Evolutionary conservation across 73 alveolate genomes (phyloP), one percentile per base, ranked within the genome.

Genomic region (Paraurostyla sp.): DNA sequence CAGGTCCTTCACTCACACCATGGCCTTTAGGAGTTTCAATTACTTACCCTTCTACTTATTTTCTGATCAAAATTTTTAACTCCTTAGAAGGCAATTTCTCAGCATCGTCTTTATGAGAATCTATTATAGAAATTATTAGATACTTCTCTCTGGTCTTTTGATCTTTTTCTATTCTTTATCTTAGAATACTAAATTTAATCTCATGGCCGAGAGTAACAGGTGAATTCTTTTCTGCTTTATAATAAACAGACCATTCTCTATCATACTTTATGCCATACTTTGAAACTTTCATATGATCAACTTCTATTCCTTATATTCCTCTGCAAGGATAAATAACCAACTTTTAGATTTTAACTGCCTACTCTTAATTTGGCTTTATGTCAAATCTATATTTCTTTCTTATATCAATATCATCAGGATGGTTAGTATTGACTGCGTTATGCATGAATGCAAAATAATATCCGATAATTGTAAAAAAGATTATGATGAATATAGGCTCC

Each of bases 211-310:
- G 48, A 29, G 75, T 75, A 32, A 75, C 35, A 7, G 62, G 43
- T 46, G 69, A 29, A 16, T 20, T 6, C 33, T 43, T 43, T 15
- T 75, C 73, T 4, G 42, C 33, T 30, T 32, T 46, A 30, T 75
- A 32, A 49, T 75, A 46, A 3, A 75, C 51, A 11, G 65, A 7
- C 84, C 84, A 75, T 50, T 75, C 87, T 22, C 87, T 20, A 33
- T 75, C 87, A 33, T 75, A 75, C 75, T 75, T 75, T 6, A 75
- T 46, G 13, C 87, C 87, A 7, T 11, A 46, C 49, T 75, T 43
- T 36, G 69, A 46, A 2, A 75, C 73, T 48, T 75, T 75, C 15
- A 49, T 32, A 32, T 43, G 51, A 35, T 43, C 73, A 6, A 75
- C 75, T 29, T 75, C 87, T 6, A 75, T 46, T 11, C 76, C 76